Evolutionary conservation across 139 green algal genomes (phyloP), one percentile per base, ranked within the genome.

Genomic region (Haematococcus lacustris): DNA sequence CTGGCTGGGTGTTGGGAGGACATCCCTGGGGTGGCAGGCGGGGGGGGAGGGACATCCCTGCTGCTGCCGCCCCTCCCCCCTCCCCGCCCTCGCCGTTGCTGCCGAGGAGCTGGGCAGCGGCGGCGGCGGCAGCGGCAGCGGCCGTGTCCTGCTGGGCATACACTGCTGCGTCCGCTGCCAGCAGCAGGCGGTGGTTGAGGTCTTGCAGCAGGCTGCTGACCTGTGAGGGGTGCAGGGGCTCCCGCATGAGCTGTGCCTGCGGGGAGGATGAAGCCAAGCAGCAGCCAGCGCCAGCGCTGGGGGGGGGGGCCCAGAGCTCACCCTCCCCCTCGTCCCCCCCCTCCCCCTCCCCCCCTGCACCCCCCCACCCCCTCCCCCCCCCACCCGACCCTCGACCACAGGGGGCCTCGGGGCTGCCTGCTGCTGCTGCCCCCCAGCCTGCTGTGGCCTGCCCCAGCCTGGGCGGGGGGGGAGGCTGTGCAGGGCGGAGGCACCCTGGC

Each of bases 271-370:
- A 84, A 84, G 41, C 53, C 51, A 1, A 84, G 71, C 62, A 84
- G 71, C 51, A 76, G 67, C 79, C 79, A 84, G 25, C 75, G 75
- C 74, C 74, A 84, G 30, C 79, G 79, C 73, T 80, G 77, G 28
- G 50, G 34, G 38, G 71, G 50, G 1, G 66, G 63, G 2, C 50
- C 73, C 73, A 2, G 65, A 73, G 25, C 65, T 73, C 4, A 67
- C 38, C 57, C 28, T 75, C n/a, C n/a, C n/a, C n/a, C n/a, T n/a
- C n/a, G n/a, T n/a, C n/a, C n/a, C n/a, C n/a, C n/a, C n/a, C 66
- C 33, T 74, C 73, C 33, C 62, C 73, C 3, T 74, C 66, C 23
- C 70, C 73, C n/a, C n/a, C n/a, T n/a, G n/a, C n/a, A n/a, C n/a
- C 6, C 40, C 63, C 40, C 51, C 33, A 35, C 51, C 23, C 37